These are phyloP conservation scores for Saccharomyces pastorianus DNA, from an alignment of 1,139 yeast species.

Conservation along the genomic window DNA sequence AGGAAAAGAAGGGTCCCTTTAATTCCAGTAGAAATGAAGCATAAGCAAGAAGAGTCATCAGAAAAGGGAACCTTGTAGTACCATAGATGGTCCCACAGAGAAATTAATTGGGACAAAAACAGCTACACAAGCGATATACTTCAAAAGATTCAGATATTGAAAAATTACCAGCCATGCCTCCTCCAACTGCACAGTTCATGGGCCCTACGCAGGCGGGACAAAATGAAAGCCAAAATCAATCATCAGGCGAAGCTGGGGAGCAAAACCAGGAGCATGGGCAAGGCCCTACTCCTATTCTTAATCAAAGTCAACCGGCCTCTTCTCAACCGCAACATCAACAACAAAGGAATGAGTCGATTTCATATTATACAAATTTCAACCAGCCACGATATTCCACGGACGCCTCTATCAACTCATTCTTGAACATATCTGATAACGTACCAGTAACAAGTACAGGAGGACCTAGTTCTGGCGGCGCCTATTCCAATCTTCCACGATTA, in stretches of 20 bases:
- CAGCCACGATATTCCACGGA: conserved; percentile 25
- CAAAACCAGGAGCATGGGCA: conserved; percentile 2
- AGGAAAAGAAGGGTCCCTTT: background rate
- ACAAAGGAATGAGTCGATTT: conserved; percentile 19
- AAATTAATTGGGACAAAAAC: background rate
- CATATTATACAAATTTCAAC: conserved; percentile 24
- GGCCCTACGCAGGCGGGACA: background rate
- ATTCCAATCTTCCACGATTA: background rate
- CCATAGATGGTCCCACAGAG: background rate
- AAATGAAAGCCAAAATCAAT: conserved; percentile 1
- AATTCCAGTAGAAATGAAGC: background rate
- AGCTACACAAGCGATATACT: background rate
- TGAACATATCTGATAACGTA: conserved; percentile 12
- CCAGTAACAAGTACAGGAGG: conserved; percentile 18
- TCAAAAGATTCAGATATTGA: conserved; percentile 6
- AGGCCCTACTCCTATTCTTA: background rate
- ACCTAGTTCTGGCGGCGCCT: conserved; percentile 8
- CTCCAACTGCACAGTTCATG: conserved; percentile 6
- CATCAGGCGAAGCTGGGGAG: conserved; percentile 1
- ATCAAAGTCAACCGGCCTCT: conserved; percentile 8
- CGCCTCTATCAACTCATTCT: conserved; percentile 19
- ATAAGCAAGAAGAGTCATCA: background rate
- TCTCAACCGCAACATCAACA: conserved; percentile 3
- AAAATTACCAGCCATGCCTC: conserved; percentile 13
- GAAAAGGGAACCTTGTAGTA: background rate